A percentile compares a stretch with the other conserved stretches of the same genome.
phyloP scores from a whole-genome alignment of 73 alveolate species.

The Blepharisma japonicum region DNA sequence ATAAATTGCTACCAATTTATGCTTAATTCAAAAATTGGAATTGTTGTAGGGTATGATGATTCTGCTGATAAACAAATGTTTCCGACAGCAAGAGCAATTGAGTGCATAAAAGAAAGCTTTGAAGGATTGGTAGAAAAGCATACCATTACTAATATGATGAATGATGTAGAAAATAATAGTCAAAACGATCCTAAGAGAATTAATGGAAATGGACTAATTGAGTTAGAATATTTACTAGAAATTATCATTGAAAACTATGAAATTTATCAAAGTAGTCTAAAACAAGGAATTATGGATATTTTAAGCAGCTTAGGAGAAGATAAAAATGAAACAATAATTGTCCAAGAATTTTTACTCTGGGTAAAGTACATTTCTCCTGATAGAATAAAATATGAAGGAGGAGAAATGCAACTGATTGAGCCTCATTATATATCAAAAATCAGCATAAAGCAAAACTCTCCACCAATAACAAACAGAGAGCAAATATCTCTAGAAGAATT shows the following conservation, averaged over 20 bases:
- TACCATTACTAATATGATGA: background rate
- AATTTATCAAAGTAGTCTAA: background rate
- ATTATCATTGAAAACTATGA: slow-evolving; percentile 2
- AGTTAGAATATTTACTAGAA: slow-evolving; percentile 1
- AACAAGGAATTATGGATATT: slow-evolving; percentile 1
- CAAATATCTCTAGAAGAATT: no score
- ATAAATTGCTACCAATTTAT: background rate
- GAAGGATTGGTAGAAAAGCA: background rate
- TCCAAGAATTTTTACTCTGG: background rate
- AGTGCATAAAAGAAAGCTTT: slow-evolving; percentile 16
- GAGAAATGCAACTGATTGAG: background rate
- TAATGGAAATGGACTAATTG: slow-evolving; percentile 9
- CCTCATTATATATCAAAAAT: no score
- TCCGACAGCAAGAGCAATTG: slow-evolving; percentile 14
- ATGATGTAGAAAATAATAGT: slow-evolving; percentile 2
- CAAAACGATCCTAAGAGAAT: background rate
- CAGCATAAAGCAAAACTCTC: no score
- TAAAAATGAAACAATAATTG: background rate
- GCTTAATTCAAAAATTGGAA: slow-evolving; percentile 8
- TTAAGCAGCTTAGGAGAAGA: background rate
- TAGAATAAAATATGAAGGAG: background rate
- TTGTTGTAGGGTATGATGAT: slow-evolving; percentile 4
- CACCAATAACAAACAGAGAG: no score
- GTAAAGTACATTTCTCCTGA: slow-evolving; percentile 11
- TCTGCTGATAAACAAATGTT: slow-evolving; percentile 23